Base-by-base conservation (phyloP, 2,329 filamentous ascomycete species). In the Exophiala sp. region DNA sequence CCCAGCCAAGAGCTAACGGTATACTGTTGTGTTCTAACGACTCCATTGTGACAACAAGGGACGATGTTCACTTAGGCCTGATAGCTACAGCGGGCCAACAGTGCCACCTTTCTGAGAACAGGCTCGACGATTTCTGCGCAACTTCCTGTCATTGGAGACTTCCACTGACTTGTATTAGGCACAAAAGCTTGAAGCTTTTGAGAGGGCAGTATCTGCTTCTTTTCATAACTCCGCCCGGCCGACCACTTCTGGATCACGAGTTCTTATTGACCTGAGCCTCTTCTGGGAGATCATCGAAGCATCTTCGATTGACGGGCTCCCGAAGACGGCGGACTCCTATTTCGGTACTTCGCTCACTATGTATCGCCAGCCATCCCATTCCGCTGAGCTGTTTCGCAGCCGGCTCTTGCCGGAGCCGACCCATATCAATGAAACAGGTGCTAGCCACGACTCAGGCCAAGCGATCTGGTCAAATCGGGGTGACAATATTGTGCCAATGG, bases 271-370 rank as follows among this genome's bases (percentile, higher is more conserved):
- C 48, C 68, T 78, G 0, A 73, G 71, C 3, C 68, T 72, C 18
- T 77, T 78, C 60, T 78, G 75, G 71, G 74, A 77, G 53, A 75
- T 78, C 9, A 66, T 78, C 1, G 75, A 78, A 61, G 76, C 75
- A 48, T 72, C 73, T 1, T 73, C 71, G 7, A 71, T 71, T 9
- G 70, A 68, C 45, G 73, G 74, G 24, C 50, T 52, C 38, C 62
- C 66, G 1, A 63, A 67, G 34, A 69, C 68, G 6, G 66, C 68
- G 2, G 65, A 66, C 11, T 63, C 66, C 18, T 67, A 76, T n/a
- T 76, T 77, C 48, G 75, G 74, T 2, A 55, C 70, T 32, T 72
- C 72, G 0, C 59, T 77, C 2, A 70, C 68, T 40, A 63, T 63
- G 1, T 66, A 47, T 56, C 65, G 35, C 46, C 64, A 50, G 32